Percentiles rank a stretch among this genome's conserved stretches.
Evolutionary conservation across 1,284 basidiomycete genomes (phyloP).

Genomic region (Ustilago tritici): DNA sequence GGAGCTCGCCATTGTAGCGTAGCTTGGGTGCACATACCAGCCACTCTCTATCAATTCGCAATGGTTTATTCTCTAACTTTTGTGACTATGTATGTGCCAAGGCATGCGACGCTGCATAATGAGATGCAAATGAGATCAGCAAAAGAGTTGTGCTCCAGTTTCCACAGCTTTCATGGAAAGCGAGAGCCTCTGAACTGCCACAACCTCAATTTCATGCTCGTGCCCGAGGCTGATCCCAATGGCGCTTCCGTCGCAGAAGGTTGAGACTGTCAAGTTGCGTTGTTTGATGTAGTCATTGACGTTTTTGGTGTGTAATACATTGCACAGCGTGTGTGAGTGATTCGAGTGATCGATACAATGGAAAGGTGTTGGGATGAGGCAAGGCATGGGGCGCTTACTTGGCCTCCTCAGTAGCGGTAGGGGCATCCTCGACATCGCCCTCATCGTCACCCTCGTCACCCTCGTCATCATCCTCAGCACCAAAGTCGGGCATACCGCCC

Average conservation of each 20-base stretch:
- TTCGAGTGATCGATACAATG: conserved; percentile 1
- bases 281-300: not conserved
- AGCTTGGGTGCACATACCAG: not conserved
- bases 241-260: too few species aligned
- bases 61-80: not conserved
- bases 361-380: not conserved
- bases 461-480: conserved; percentile 55
- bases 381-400: conserved; percentile 17
- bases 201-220: too few species aligned
- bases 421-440: conserved; percentile 69
- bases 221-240: too few species aligned
- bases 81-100: not conserved
- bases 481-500: conserved; percentile 42
- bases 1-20: conserved; percentile 65
- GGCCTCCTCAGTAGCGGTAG: conserved; percentile 32
- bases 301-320: conserved; percentile 11
- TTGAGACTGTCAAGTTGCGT: not conserved
- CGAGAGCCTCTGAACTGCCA: too few species aligned
- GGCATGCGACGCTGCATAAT: not conserved
- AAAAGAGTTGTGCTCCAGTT: not conserved
- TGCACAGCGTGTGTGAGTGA: not conserved
- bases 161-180: too few species aligned
- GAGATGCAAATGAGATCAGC: too few species aligned
- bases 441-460: conserved; percentile 55
- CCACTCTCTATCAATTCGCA: not conserved